Base-by-base conservation (phyloP, 208 protist species). In the Trypanosoma platydactyli region DNA sequence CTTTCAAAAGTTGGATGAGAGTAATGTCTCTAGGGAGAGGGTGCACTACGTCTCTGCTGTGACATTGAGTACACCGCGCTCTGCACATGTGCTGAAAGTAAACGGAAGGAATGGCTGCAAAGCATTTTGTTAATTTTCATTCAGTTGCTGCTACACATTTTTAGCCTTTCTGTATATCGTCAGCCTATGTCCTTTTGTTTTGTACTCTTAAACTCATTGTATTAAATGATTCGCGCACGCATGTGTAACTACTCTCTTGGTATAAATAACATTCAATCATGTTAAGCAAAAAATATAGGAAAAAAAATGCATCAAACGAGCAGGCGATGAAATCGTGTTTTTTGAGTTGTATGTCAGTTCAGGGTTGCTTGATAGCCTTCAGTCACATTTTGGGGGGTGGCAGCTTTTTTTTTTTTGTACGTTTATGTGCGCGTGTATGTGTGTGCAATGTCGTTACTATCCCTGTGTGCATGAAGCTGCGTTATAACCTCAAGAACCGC, bases 41-140 rank as follows among this genome's bases (percentile, higher is more conserved):
- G 76, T 82, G 40, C 63, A 72, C 24, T 87, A 85, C 55, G 54
- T 90, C 27, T 80, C 79, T 5, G 84, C 84, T 22, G 63, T 83
- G 1, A 73, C 59, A 27, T 48, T 79, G 4, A 51, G 50, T 5
- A 68, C 73, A 41, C 71, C 71, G 22, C 13, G 35, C 4, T 1
- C 3, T 15, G 18, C 54, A 30, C 1, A 5, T 62, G 13, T 44
- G 60, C 9, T 40, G 20, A 27, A 56, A 30, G 7, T 40, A n/a
- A n/a, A 61, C 29, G 58, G 68, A 1, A 49, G 63, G 15, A 57
- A 13, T 12, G 27, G 33, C 5, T 60, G 52, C 1, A 42, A 55
- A 16, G 55, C 22, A 22, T 44, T 35, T 44, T 73, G 33, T 15
- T 71, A 42, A 61, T 29, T 18, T 50, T 50, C 20, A 50, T 3